These are phyloP conservation scores for Nosema muscidifuracis DNA, from an alignment of 371 early-diverging fungal genomes.

Conservation along the genomic window DNA sequence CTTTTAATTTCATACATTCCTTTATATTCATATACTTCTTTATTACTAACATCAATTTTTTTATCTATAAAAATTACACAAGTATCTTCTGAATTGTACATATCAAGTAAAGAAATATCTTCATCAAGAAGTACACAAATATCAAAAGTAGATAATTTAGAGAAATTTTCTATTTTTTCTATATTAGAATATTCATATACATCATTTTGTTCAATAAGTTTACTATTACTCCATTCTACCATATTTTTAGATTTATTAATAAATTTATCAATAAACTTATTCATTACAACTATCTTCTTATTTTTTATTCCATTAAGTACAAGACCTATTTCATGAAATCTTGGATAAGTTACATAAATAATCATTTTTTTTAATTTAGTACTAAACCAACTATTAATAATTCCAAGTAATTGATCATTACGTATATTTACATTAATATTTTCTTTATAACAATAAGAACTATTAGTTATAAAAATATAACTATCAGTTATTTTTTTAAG, in stretches of 20 bases:
- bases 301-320: conserved; percentile 65
- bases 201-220: conserved; percentile 54
- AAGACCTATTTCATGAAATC: conserved; percentile 80
- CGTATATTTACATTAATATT: conserved; percentile 48
- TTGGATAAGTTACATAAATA: conserved; percentile 76
- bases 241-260: conserved; percentile 59
- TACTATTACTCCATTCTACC: conserved; percentile 62
- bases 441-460: conserved; percentile 68
- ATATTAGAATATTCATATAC: conserved; percentile 56
- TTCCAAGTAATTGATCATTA: conserved; percentile 49
- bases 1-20: conserved; percentile 2
- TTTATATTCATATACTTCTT: conserved; percentile 24
- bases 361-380: conserved; percentile 70
- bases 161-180: conserved; percentile 37
- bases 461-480: conserved; percentile 70
- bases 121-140: conserved; percentile 52
- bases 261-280: conserved; percentile 49
- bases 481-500: conserved; percentile 70
- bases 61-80: conserved; percentile 39
- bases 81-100: conserved; percentile 36
- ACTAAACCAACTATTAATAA: conserved; percentile 65
- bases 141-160: conserved; percentile 29
- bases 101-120: conserved; percentile 36
- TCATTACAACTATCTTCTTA: conserved; percentile 64
- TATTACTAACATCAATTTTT: conserved; percentile 23